Base-by-base conservation (phyloP, 257 asterid genomes). In the Anisodus acutangulus region DNA sequence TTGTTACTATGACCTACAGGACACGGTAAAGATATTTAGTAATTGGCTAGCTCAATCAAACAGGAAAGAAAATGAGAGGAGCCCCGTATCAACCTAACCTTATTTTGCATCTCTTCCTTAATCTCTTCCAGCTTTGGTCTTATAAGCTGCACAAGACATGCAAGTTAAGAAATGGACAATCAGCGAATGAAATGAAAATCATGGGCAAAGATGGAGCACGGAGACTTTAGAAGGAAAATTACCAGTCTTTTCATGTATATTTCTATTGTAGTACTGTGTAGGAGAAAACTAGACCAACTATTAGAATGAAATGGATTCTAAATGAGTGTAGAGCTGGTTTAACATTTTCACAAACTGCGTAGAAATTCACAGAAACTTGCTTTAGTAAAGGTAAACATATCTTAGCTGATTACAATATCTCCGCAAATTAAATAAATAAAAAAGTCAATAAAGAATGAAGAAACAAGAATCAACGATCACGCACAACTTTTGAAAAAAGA, bases 111-210 rank as follows among this genome's bases (percentile, higher is more conserved):
- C 87, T 96, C 99, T 80, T 92, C 93, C 69, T 90, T 90, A 58
- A 96, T 83, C 86, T 85, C 94, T 91, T 96, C 98, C 89, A 96
- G 51, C 55, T 85, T 81, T 63, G 98, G 98, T 83, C 90, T 88
- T 84, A 96, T 64, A 85, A 94, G 92, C 99, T 96, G 95, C 92
- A 87, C 64, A 91, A 71, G 72, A 84, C 79, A 78, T 87, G 66
- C 22, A 86, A 63, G 86, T 82, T 12, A 26, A 78, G 64, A 74
- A 74, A 74, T 49, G 62, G 64, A 12, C 1, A 13, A 78, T 69
- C 47, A 45, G 55, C 54, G 54, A 31, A 62, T 55, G 51, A 49
- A 16, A 2, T 51, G 43, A 82, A 26, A 68, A 51, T 4, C 63
- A 5, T 41, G 9, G 9, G 17, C 37, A 68, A 68, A 19, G 47